Evolutionary conservation across 2,329 filamentous ascomycete species (phyloP), one percentile per base, ranked within the genome.

Genomic region (Neospermospora avenae): DNA sequence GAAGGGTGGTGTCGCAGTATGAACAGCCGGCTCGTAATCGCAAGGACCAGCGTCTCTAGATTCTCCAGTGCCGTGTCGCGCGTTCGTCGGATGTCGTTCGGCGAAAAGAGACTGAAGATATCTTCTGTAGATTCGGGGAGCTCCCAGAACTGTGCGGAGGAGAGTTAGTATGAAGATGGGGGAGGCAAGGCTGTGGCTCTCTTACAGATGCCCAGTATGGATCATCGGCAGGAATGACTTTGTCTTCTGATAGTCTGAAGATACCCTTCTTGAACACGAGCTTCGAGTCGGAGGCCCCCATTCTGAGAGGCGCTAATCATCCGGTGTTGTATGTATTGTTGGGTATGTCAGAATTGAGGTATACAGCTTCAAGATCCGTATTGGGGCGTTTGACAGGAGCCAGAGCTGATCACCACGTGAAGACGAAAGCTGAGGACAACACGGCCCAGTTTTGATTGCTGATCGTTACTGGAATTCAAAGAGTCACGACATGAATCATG

Each of bases 211-310:
- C 87, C 95, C 95, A 99, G 78, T 96, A 97, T 18, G 86, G 81
- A 78, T 97, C 91, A 76, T 95, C 89, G 59, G 91, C 86, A 62
- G 91, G 83, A 72, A 98, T 97, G 74, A 90, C 83, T 67, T 87
- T 86, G 74, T 96, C 89, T 75, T 96, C 92, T n/a, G 92, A 95
- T 61, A 99, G 85, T 73, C 90, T 87, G 80, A 98, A 97, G 79
- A 98, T 96, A 77, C 93, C 93, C 78, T 96, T 91, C 78, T 97
- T 98, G 84, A 99, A 98, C 73, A 93, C 91, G 73, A 98, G 87
- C 83, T 98, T 98, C 71, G 93, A 98, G 79, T 98, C 93, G 77
- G 93, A 97, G 74, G 93, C 93, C 77, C 95, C 95, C 95, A 99
- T 99, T 42, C 55, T 71, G 63, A 64, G 59, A 60, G 66, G 64